Base-by-base conservation (phyloP, 176 grass and related monocot genomes). In the Lolium perenne region DNA sequence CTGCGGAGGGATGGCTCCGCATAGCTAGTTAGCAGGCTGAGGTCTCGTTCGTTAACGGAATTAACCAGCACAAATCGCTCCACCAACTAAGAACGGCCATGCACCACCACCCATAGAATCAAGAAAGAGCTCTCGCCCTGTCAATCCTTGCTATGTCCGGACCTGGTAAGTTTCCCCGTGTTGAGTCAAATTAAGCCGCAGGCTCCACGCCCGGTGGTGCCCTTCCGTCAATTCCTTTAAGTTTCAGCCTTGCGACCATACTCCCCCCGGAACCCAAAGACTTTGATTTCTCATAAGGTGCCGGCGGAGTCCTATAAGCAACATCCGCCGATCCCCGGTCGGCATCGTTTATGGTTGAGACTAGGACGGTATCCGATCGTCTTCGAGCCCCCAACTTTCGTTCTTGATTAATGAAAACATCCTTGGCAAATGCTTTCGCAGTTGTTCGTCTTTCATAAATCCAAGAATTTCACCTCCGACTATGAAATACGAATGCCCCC, bases 361-460 rank as follows among this genome's bases (percentile, higher is more conserved):
- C 85, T 91, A 91, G 75, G 89, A 91, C 81, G 85, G 89, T 91
- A 88, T 91, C 82, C 78, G 83, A 94, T 94, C 76, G 38, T 94
- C 86, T 91, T 94, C 88, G 83, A 91, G 78, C 88, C 79, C 86
- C 82, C 79, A 91, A 91, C 86, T 88, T 94, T 88, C 74, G 6
- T 94, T 94, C 89, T 91, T 91, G 92, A 94, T 93, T 91, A 93
- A 93, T 93, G 87, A 93, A 93, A 93, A 93, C 84, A 90, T 93
- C 87, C 84, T 87, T 93, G 84, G 88, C 81, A 93, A 93, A 93
- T 90, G 85, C 91, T 93, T 93, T 93, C 78, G 86, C 76, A 87
- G 84, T 94, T 85, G 92, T 94, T 94, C 83, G 54, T 91, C 92
- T 91, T 91, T 91, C 89, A 94, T 94, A 94, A 91, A 94, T 94